These are phyloP conservation scores for Paxillus rubicundulus DNA, from an alignment of 768 basidiomycete genomes.

Conservation along the genomic window DNA sequence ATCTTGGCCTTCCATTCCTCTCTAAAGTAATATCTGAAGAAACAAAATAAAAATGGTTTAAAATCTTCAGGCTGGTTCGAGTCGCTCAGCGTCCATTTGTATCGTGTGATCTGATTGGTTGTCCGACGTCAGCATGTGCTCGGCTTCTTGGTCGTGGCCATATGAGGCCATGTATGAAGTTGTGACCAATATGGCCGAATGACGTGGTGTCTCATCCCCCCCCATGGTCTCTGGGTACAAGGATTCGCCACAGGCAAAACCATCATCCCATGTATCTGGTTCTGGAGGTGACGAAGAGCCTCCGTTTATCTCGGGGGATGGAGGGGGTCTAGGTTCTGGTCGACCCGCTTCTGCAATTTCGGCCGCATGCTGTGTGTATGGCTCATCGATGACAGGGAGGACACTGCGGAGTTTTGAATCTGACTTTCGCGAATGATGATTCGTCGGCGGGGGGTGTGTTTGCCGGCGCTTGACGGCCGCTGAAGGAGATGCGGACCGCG, in stretches of 20 bases:
- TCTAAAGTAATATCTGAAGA: constrained; percentile 6
- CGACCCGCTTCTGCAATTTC: constrained; percentile 16
- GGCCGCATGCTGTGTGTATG: constrained; percentile 36
- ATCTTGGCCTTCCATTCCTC: constrained; percentile 1
- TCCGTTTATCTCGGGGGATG: constrained; percentile 31
- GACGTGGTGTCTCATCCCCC: constrained; percentile 48
- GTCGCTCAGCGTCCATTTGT: constrained; percentile 19
- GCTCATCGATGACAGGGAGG: constrained; percentile 72
- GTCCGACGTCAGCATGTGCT: constrained; percentile 16
- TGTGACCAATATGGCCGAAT: constrained; percentile 31
- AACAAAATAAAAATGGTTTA: constrained; percentile 7
- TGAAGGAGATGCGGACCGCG: constrained; percentile 54
- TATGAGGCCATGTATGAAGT: constrained; percentile 22
- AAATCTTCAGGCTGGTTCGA: constrained; percentile 10
- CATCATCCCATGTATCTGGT: constrained; percentile 37
- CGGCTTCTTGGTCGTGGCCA: constrained; percentile 21
- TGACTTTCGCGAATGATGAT: constrained; percentile 48
- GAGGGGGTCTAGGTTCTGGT: constrained; percentile 22
- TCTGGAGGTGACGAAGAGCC: constrained; percentile 19
- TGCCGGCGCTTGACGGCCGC: constrained; percentile 43
- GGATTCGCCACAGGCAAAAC: constrained; percentile 40
- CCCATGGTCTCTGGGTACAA: constrained; percentile 30
- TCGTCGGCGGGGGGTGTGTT: constrained; percentile 44
- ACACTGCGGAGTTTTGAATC: constrained; percentile 69
- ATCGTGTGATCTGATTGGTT: constrained; percentile 28